Base-by-base conservation (phyloP, 306 rosid genomes). In the Corylus americana region DNA sequence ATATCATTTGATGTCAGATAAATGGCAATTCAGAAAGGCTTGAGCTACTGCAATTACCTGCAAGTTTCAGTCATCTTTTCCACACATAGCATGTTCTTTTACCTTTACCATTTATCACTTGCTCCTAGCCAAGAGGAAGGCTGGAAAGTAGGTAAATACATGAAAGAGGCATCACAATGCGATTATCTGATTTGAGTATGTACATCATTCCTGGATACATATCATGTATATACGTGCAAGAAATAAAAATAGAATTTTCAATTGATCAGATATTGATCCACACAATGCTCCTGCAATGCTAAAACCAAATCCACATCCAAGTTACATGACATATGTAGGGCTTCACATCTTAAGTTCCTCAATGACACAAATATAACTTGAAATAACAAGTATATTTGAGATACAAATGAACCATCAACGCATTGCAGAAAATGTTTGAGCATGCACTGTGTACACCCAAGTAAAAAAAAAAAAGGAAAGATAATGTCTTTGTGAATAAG, bases 211-310 rank as follows among this genome's bases (percentile, higher is more conserved):
- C 1, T 53, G 57, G 57, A n/a, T 48, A 1, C 57, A 53, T 13
- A 14, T 53, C n/a, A 1, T 14, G 5, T 53, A 51, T 14, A 45
- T 9, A 45, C 49, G 10, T 48, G 51, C 11, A 9, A 48, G 51
- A 8, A 48, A 48, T 48, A 8, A 2, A 39, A 39, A 39, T 5
- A 39, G 6, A 39, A 5, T 39, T 39, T 39, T 39, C 44, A 39
- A 39, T 39, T 39, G 44, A 39, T 4, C 44, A 39, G 44, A 39
- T 39, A 39, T 39, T 39, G 72, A 67, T 39, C 29, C 55, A 63
- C 58, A 87, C 62, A 75, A 79, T 66, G 73, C 84, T 83, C 88
- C 95, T 91, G 94, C 81, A 89, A 84, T 29, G 31, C 69, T 83
- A 18, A 47, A 71, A 64, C 73, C 12, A 72, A 74, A 74, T 54